Conservation (phyloP, 2,329 filamentous ascomycete species). For the Colletotrichum godetiae region DNA sequence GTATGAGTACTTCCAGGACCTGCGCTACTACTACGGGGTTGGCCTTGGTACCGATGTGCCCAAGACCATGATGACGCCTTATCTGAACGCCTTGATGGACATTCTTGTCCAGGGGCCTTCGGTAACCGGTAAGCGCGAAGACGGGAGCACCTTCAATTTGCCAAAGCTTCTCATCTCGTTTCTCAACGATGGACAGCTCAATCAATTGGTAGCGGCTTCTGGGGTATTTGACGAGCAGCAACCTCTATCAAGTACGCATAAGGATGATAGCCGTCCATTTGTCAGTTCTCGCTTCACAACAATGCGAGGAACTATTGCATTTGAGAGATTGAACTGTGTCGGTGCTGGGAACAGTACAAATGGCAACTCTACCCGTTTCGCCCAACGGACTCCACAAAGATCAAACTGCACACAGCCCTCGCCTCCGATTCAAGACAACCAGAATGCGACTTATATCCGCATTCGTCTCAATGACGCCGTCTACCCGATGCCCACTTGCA, state of each 20-base stretch:
- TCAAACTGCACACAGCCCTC: background rate
- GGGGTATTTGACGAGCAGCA: conserved; percentile 71
- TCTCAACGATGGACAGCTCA: conserved; percentile 74
- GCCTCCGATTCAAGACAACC: conserved; percentile 21
- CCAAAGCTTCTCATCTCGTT: conserved; percentile 71
- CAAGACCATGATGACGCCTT: conserved; percentile 70
- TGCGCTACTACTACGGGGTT: conserved; percentile 75
- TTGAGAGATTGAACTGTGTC: conserved; percentile 70
- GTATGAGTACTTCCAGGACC: conserved; percentile 76
- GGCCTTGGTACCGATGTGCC: conserved; percentile 67
- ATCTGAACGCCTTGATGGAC: conserved; percentile 63
- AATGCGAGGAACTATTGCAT: conserved; percentile 74
- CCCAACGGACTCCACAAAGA: background rate
- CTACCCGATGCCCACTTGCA: conserved; percentile 68
- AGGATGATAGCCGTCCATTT: conserved; percentile 62
- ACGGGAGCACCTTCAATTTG: conserved; percentile 59
- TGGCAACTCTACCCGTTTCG: conserved; percentile 3
- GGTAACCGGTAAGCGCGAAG: conserved; percentile 56
- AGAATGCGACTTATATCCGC: conserved; percentile 60
- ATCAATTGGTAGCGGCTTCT: conserved; percentile 67
- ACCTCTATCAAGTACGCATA: conserved; percentile 58
- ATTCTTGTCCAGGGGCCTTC: conserved; percentile 65
- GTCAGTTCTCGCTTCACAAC: conserved; percentile 66
- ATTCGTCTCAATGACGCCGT: conserved; percentile 72
- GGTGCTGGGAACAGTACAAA: conserved; percentile 29